Conservation (phyloP, 345 rosid species). For the Trapa incisa region DNA sequence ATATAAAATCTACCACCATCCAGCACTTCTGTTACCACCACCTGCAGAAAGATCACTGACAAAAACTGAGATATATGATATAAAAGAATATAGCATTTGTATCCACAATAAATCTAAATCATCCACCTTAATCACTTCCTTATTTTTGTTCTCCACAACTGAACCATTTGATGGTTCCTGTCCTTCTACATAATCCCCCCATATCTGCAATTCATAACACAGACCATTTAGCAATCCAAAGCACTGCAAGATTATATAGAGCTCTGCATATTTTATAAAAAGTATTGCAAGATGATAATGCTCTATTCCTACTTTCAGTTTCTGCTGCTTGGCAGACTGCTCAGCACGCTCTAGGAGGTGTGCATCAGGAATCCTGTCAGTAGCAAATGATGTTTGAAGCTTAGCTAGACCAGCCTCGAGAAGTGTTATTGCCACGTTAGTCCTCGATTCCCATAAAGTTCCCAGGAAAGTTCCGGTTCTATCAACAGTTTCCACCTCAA, state of each 20-base stretch:
- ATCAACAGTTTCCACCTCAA: conserved; percentile 87
- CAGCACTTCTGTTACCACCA: conserved; percentile 79
- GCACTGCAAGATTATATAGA: neutral
- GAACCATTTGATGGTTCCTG: conserved; percentile 67
- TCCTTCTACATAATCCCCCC: conserved; percentile 99
- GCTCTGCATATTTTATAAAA: no score
- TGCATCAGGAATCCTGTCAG: conserved; percentile 68
- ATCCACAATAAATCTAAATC: neutral
- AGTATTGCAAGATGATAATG: neutral
- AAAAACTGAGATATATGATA: neutral
- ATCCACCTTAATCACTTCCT: conserved; percentile 72
- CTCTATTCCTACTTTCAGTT: conserved; percentile 53
- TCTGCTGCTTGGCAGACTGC: conserved; percentile 71
- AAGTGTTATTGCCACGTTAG: conserved; percentile 57
- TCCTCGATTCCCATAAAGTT: conserved; percentile 76
- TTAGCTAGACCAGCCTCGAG: conserved; percentile 95
- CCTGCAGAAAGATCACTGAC: conserved; percentile 30
- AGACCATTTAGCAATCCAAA: conserved; percentile 3
- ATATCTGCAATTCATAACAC: conserved; percentile 33
- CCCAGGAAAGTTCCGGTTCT: conserved; percentile 97
- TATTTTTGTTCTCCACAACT: conserved; percentile 60
- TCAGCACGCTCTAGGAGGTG: conserved; percentile 86
- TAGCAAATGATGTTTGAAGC: conserved; percentile 71
- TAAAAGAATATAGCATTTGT: neutral
- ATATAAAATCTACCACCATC: conserved; percentile 88